Conservation (phyloP, 768 basidiomycete species). For the Suillus ampliporus region DNA sequence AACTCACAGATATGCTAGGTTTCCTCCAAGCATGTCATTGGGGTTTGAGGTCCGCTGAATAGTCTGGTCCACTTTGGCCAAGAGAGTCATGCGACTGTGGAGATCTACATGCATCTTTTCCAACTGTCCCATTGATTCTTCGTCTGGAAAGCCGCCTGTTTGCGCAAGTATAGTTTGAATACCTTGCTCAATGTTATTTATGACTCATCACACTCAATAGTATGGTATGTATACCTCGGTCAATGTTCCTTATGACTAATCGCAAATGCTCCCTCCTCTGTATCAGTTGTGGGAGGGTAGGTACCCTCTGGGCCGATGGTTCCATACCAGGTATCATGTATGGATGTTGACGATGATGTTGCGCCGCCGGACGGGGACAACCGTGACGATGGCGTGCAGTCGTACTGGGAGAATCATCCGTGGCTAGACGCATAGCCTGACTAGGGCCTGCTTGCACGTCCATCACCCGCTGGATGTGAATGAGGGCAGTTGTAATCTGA, state of each 20-base stretch:
- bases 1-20: slow-evolving; percentile 41
- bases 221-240: too few relatives aligned
- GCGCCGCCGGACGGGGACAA: slow-evolving; percentile 49
- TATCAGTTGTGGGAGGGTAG: slow-evolving; percentile 28
- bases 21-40: slow-evolving; percentile 26
- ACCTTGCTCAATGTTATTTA: slow-evolving; percentile 13
- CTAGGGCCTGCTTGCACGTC: slow-evolving; percentile 38
- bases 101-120: too few relatives aligned
- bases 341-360: slow-evolving; percentile 26
- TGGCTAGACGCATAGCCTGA: slow-evolving; percentile 41
- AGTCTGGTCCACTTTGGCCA: neutral
- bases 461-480: slow-evolving; percentile 38
- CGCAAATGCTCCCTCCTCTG: slow-evolving; percentile 23
- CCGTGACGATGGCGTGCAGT: slow-evolving; percentile 47
- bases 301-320: slow-evolving; percentile 20
- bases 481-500: slow-evolving; percentile 38
- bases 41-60: neutral
- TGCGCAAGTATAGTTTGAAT: slow-evolving; percentile 8
- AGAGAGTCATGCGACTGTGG: too few relatives aligned
- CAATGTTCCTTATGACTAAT: too few relatives aligned
- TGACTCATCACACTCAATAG: too few relatives aligned
- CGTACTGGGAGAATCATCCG: slow-evolving; percentile 53
- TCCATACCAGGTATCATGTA: slow-evolving; percentile 15
- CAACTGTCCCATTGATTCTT: too few relatives aligned
- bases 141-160: too few relatives aligned